Conservation (phyloP, 805 yeast species). For the Naumovozyma dairenensis region DNA sequence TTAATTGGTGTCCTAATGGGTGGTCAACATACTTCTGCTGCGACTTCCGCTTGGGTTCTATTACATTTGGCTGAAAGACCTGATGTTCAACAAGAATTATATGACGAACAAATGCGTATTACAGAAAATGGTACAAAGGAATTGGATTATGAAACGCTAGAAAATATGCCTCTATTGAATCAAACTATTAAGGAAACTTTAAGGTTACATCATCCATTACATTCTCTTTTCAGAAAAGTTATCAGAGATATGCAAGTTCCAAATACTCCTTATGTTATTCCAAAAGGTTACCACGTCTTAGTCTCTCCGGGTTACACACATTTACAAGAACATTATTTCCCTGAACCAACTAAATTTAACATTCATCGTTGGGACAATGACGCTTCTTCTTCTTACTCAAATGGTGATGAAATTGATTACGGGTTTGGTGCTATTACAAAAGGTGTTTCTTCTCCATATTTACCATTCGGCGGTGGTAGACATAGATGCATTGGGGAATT, state of each 20-base stretch:
- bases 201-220: constrained; percentile 93
- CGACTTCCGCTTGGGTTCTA: constrained; percentile 92
- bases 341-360: constrained; percentile 58
- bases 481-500: constrained; percentile 99
- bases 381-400: constrained; percentile 27
- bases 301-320: constrained; percentile 91
- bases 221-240: constrained; percentile 91
- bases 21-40: constrained; percentile 96
- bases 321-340: constrained; percentile 69
- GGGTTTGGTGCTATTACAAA: constrained; percentile 96
- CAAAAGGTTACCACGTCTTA: constrained; percentile 79
- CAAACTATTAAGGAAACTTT: constrained; percentile 85
- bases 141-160: constrained; percentile 72
- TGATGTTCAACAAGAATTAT: constrained; percentile 72
- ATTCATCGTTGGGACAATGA: constrained; percentile 79
- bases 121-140: constrained; percentile 47
- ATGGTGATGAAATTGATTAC: constrained; percentile 54
- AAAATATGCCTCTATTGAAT: constrained; percentile 70
- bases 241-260: constrained; percentile 70
- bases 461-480: constrained; percentile 99
- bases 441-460: constrained; percentile 91
- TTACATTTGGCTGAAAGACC: constrained; percentile 85
- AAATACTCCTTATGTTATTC: constrained; percentile 69
- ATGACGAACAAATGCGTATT: constrained; percentile 60
- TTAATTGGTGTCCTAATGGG: constrained; percentile 97